phyloP scores from a whole-genome alignment of 768 basidiomycete species.

The Sporobolomyces roseus region DNA sequence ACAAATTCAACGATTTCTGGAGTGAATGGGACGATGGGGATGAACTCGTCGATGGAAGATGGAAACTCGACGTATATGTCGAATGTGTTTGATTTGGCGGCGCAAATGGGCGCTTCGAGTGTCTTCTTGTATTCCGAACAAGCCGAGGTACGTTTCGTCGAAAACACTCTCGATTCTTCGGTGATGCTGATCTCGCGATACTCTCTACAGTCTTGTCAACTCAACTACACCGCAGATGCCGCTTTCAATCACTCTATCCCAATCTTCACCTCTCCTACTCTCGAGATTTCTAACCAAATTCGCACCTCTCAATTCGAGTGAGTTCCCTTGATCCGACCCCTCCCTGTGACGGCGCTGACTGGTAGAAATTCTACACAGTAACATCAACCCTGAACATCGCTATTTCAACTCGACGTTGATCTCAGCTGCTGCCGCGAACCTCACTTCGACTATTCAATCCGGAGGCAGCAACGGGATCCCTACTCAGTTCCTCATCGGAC shows the following conservation, averaged over 20 bases:
- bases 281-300: neutral
- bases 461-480: neutral
- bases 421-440: neutral
- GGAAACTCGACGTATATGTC: neutral
- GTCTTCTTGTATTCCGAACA: constrained; percentile 17
- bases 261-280: constrained; percentile 18
- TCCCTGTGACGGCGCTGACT: neutral
- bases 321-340: neutral
- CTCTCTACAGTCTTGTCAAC: constrained; percentile 16
- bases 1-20: neutral
- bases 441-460: neutral
- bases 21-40: neutral
- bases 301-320: constrained; percentile 3
- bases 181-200: no score
- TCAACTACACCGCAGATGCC: constrained; percentile 7
- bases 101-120: constrained; percentile 19
- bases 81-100: constrained; percentile 20
- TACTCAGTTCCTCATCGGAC: constrained; percentile 14
- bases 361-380: neutral
- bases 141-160: neutral
- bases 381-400: neutral
- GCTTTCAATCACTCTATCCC: constrained; percentile 14
- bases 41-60: neutral
- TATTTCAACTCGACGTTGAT: constrained; percentile 27
- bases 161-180: neutral